A percentile compares a stretch with the other conserved stretches of the same genome.
phyloP scores from a whole-genome alignment of 129 eudicot species.

The Pseudognaphalium luteoalbum region DNA sequence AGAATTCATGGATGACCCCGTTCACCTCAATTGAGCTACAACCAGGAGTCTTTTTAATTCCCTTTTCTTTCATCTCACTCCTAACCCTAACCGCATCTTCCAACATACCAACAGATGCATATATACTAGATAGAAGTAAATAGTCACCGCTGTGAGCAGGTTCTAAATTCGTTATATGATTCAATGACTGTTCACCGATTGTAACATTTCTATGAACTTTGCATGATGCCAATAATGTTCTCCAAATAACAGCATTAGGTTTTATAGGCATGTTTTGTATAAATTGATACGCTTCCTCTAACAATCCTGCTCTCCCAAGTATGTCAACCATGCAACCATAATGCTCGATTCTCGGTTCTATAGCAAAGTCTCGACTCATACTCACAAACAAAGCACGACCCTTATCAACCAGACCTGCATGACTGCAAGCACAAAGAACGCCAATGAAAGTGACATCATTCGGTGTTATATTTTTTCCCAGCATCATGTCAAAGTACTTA shows the following conservation, averaged over 20 bases:
- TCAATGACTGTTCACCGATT: conserved; percentile 34
- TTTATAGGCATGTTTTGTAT: conserved; percentile 54
- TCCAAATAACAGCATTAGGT: conserved; percentile 61
- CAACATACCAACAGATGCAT: conserved; percentile 54
- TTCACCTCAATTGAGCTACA: conserved; percentile 48
- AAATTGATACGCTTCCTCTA: conserved; percentile 48
- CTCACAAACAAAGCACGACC: conserved; percentile 52
- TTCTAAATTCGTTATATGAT: conserved; percentile 30
- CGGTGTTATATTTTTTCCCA: conserved; percentile 39
- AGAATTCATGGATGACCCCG: conserved; percentile 44
- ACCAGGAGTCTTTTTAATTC: conserved; percentile 57
- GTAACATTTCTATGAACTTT: conserved; percentile 52
- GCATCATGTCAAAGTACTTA: conserved; percentile 43
- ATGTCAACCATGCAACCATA: conserved; percentile 71
- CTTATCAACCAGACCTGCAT: conserved; percentile 59
- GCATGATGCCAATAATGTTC: conserved; percentile 76
- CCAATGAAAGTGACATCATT: conserved; percentile 56
- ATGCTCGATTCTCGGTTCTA: conserved; percentile 41
- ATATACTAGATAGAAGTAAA: conserved; percentile 53
- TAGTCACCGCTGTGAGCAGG: conserved; percentile 46
- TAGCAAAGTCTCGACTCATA: conserved; percentile 53
- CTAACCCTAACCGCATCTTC: conserved; percentile 53
- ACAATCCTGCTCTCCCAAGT: conserved; percentile 60
- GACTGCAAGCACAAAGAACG: conserved; percentile 64
- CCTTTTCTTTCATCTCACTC: conserved; percentile 51